Base-by-base conservation (phyloP, 192 early-diverging fungal species). In the Gaertneriomyces sp. region DNA sequence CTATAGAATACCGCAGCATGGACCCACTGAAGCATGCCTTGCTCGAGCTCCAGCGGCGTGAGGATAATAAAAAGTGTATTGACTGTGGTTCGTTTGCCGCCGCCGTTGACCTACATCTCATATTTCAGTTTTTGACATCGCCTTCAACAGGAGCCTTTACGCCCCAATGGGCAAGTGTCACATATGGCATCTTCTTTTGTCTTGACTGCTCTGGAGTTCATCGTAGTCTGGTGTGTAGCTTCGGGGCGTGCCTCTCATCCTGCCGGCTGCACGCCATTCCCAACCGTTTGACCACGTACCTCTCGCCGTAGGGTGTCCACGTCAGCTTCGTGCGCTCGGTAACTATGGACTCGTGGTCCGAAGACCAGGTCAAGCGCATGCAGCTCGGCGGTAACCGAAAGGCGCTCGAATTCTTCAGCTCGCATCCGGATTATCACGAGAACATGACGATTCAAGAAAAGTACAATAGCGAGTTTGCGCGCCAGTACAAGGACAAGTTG, bases 301-400 rank as follows among this genome's bases (percentile, higher is more conserved):
- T 33, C 25, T 58, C 68, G 64, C 44, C 46, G 0, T 56, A 70
- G 58, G 80, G 76, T 19, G 75, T 80, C 4, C 81, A 86, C 60
- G 68, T 76, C 58, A 88, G 88, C 74, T 99, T 99, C 85, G 96
- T 99, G 47, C 88, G 96, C n/a, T 99, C 96, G 4, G 90, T 98
- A 60, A 89, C 89, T 5, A 99, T 99, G 96, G 96, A 99, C 76
- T 90, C 90, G 68, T 99, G 95, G 95, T 88, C 84, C 43, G 87
- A 91, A 39, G 94, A 97, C 75, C 96, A 99, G 74, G 76, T 93
- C 58, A 93, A 91, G 71, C 88, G 93, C 57, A 99, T 99, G 95
- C 79, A 88, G 58, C 67, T 89, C 49, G 96, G 94, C 66, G 96
- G 96, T 10, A 98, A 98, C 73, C 74, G 79, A 49, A 90, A 89